Base-by-base conservation (phyloP, 2,329 filamentous ascomycete genomes). In the Alternaria brassicae region DNA sequence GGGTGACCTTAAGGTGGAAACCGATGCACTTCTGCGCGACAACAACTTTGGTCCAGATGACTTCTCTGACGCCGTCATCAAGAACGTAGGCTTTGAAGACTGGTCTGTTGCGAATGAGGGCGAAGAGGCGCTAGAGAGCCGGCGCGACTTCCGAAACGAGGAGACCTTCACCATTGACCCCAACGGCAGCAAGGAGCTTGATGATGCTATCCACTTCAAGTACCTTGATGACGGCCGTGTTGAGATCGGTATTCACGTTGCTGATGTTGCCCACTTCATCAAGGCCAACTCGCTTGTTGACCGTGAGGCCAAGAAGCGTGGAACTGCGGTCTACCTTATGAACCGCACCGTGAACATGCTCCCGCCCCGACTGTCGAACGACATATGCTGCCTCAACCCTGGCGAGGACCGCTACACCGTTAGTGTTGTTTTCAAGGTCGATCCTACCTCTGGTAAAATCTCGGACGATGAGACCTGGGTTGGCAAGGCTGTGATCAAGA, bases 11-110 rank as follows among this genome's bases (percentile, higher is more conserved):
- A 97, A 93, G 82, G 94, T 99, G 58, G 95, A 99, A 81, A 99
- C 95, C 2, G 95, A 99, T 81, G 95, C 95, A 58, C 87, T 99
- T 57, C 87, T 99, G 51, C 90, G 95, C 62, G 95, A 99, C 82
- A 99, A 99, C 86, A 99, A 99, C 83, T 99, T 99, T 75, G 91
- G 91, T 13, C 93, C 93, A 0, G 95, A 99, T 73, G 95, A 98
- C 67, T 99, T 99, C 78, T 96, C 94, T 5, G 95, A 99, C 72
- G 94, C 95, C 56, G 95, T 99, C 48, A 82, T 96, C 65, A 93
- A 94, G 77, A 98, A 92, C 74, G 91, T 98, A 65, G 92, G 92
- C 37, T 90, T 93, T 68, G 92, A 96, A 65, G 91, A 97, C 69
- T 98, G 94, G 94, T 90, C 92, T 13, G 81, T 97, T 52, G 86